Conservation (phyloP, 2,329 filamentous ascomycete species). For the Huntiella omanensis region DNA sequence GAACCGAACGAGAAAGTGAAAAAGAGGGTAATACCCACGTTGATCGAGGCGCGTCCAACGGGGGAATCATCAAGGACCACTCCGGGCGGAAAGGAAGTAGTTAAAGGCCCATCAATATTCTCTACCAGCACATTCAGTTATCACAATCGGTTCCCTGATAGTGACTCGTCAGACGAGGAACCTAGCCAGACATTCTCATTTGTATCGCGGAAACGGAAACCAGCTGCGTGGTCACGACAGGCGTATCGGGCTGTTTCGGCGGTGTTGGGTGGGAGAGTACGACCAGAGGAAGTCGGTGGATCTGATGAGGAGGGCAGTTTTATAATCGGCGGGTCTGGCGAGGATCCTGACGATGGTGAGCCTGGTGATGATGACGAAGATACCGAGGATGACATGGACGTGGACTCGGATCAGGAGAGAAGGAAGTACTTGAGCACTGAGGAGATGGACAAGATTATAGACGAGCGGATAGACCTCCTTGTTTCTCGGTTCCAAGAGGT, state of each 20-base stretch:
- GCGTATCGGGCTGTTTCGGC: constrained; percentile 23
- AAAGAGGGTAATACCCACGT: too few species aligned
- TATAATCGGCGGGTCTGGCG: not conserved
- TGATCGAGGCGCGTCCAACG: too few species aligned
- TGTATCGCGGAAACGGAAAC: constrained; percentile 16
- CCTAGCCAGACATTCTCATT: constrained; percentile 16
- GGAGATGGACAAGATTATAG: constrained; percentile 7
- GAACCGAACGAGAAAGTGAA: too few species aligned
- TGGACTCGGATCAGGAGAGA: constrained; percentile 21
- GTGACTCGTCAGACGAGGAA: constrained; percentile 9
- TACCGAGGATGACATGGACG: constrained; percentile 20
- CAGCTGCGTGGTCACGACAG: constrained; percentile 26
- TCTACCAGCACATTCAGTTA: constrained; percentile 4
- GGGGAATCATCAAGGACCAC: too few species aligned
- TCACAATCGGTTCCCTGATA: constrained; percentile 5
- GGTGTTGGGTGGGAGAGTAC: constrained; percentile 16
- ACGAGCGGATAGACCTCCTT: constrained; percentile 6
- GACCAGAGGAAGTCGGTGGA: not conserved
- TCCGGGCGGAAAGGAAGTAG: too few species aligned
- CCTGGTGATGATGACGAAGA: constrained; percentile 12
- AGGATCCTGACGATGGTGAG: not conserved
- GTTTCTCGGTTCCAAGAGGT: constrained; percentile 4
- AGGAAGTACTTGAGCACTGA: not conserved
- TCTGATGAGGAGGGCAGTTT: constrained; percentile 11
- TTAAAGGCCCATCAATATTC: too few species aligned